Conservation (phyloP, 805 yeast species). For the Yamadazyma endophytica region DNA sequence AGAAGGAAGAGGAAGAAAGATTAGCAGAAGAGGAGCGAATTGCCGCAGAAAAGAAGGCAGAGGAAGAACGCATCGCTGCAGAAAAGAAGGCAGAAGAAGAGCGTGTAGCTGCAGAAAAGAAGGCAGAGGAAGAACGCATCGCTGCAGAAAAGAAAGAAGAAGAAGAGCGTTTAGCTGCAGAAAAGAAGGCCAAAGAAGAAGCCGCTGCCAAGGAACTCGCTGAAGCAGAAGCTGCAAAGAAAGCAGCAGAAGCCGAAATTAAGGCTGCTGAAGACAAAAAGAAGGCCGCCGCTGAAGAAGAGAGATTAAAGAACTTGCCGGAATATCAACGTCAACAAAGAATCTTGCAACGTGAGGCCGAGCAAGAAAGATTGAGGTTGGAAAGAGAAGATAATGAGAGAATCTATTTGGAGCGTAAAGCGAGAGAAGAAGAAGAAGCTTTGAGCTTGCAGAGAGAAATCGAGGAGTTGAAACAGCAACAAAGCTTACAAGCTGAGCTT, state of each 20-base stretch:
- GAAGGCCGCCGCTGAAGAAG: slow-evolving; percentile 13
- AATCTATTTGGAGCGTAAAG: slow-evolving; percentile 20
- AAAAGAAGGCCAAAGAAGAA: slow-evolving; percentile 5
- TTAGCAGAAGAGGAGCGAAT: slow-evolving; percentile 6
- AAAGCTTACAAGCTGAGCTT: slow-evolving; percentile 17
- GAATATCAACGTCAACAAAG: slow-evolving; percentile 24
- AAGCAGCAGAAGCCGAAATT: slow-evolving; percentile 15
- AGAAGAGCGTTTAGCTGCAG: slow-evolving; percentile 15
- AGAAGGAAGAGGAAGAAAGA: slow-evolving; percentile 16
- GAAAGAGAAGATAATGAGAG: slow-evolving; percentile 26
- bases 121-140: slow-evolving; percentile 8
- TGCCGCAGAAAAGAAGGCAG: slow-evolving; percentile 12
- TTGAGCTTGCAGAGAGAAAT: slow-evolving; percentile 26
- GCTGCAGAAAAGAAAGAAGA: slow-evolving; percentile 12
- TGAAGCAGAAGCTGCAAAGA: slow-evolving; percentile 6
- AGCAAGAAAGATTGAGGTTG: slow-evolving; percentile 18
- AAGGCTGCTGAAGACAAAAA: slow-evolving; percentile 4
- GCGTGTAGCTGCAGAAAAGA: slow-evolving; percentile 5
- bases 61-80: slow-evolving; percentile 10
- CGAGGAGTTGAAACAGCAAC: slow-evolving; percentile 24
- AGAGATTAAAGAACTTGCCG: slow-evolving; percentile 16
- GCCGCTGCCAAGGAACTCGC: slow-evolving; percentile 9
- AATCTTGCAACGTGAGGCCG: slow-evolving; percentile 21
- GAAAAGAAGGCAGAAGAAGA: slow-evolving; percentile 6
- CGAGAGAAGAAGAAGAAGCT: slow-evolving; percentile 21